Evolutionary conservation across 2,329 filamentous ascomycete species (phyloP).

Genomic region (Pseudogymnoascus sp.): DNA sequence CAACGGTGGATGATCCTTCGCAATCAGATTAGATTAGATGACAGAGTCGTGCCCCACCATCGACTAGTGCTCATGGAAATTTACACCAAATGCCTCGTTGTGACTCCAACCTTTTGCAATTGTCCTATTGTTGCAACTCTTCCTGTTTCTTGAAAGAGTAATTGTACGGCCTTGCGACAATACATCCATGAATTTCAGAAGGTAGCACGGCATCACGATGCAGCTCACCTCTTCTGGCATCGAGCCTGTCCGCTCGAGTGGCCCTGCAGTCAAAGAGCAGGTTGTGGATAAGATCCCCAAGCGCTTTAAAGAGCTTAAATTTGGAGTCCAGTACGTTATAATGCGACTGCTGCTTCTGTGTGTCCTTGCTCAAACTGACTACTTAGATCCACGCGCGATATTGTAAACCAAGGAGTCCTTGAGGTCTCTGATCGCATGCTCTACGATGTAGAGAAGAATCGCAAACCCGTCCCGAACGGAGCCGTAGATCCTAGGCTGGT

Average conservation of each 20-base stretch:
- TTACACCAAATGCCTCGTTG: constrained; percentile 3
- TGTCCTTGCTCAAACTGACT: constrained; percentile 9
- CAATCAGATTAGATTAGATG: constrained; percentile 8
- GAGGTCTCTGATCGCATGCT: constrained; percentile 91
- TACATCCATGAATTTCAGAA: constrained; percentile 1
- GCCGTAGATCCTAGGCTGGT: constrained; percentile 79
- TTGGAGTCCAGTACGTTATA: constrained; percentile 71
- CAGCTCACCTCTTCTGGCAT: constrained; percentile 19
- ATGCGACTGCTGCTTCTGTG: constrained; percentile 33
- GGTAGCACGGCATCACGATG: constrained; percentile 16
- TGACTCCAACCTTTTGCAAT: constrained; percentile 2
- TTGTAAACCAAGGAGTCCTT: constrained; percentile 89
- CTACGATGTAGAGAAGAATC: constrained; percentile 79
- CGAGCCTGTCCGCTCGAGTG: constrained; percentile 13
- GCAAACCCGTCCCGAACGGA: constrained; percentile 71
- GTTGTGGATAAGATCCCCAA: constrained; percentile 83
- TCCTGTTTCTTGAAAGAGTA: background rate
- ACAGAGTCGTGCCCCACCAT: constrained; percentile 1
- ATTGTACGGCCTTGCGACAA: background rate
- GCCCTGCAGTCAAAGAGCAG: constrained; percentile 64
- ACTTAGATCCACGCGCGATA: constrained; percentile 77
- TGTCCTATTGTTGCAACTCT: background rate
- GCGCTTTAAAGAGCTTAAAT: constrained; percentile 87
- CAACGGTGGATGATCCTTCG: background rate
- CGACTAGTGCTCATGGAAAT: constrained; percentile 7